A percentile compares a stretch with the other conserved stretches of the same genome.
Conservation (phyloP, 495 filamentous ascomycete genomes). For the Jackrogersella multiformis region DNA sequence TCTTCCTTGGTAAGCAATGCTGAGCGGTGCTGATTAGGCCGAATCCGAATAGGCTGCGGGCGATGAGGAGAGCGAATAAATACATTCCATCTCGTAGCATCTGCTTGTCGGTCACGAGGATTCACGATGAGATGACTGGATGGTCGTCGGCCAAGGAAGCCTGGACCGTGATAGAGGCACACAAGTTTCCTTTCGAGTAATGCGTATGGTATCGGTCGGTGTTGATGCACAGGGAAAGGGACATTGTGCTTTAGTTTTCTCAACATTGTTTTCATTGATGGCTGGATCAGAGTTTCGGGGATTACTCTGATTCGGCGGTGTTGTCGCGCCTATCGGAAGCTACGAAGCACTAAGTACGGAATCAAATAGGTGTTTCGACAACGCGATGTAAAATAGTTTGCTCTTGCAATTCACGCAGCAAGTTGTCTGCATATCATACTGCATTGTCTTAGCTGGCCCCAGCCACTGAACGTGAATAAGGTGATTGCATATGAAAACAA, state of each 20-base stretch:
- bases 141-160: constrained; percentile 40
- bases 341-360: constrained; percentile 22
- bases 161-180: constrained; percentile 37
- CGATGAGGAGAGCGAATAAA: constrained; percentile 51
- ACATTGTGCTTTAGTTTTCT: constrained; percentile 45
- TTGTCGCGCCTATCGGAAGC: constrained; percentile 28
- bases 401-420: constrained; percentile 32
- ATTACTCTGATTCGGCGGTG: constrained; percentile 32
- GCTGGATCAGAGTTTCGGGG: constrained; percentile 35
- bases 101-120: constrained; percentile 38
- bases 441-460: neutral
- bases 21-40: constrained; percentile 44
- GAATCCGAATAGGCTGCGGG: constrained; percentile 60
- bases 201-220: constrained; percentile 49
- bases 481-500: constrained; percentile 10
- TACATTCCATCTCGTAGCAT: constrained; percentile 19
- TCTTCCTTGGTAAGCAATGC: constrained; percentile 32
- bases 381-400: constrained; percentile 47
- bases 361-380: constrained; percentile 34
- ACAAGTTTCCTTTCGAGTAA: constrained; percentile 47
- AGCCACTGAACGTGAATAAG: neutral
- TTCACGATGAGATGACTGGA: constrained; percentile 45
- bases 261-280: constrained; percentile 37
- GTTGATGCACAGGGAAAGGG: constrained; percentile 49
- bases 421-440: constrained; percentile 8